Conservation (phyloP, 163 green algal genomes). For the Scenedesmus sp. region DNA sequence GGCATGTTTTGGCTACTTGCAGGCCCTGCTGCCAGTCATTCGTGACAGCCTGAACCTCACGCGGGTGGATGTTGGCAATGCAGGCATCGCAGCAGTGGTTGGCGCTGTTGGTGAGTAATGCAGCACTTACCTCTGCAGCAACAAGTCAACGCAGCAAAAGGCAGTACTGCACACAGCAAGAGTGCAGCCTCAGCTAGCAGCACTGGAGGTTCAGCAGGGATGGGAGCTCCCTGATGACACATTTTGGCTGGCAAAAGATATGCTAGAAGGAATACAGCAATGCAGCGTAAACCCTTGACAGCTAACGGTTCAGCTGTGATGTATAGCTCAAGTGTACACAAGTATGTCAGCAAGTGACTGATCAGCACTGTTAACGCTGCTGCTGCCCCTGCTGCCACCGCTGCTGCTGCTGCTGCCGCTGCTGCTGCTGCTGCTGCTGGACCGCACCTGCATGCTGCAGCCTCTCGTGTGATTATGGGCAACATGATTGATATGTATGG, state of each 20-base stretch:
- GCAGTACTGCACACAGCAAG: too few species aligned
- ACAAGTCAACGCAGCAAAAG: neutral
- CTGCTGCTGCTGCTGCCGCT: neutral
- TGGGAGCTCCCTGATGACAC: too few species aligned
- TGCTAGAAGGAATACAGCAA: too few species aligned
- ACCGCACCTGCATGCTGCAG: neutral
- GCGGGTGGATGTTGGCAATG: slow-evolving; percentile 44
- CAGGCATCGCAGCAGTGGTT: slow-evolving; percentile 71
- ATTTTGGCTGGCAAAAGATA: too few species aligned
- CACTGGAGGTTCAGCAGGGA: too few species aligned
- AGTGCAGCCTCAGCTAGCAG: neutral
- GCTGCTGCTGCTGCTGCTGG: neutral
- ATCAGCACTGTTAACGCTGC: neutral
- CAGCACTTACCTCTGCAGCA: neutral
- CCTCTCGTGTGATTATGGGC: slow-evolving; percentile 88
- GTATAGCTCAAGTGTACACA: too few species aligned
- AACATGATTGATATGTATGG: slow-evolving; percentile 81
- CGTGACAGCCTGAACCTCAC: slow-evolving; percentile 83
- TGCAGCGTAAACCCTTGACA: too few species aligned
- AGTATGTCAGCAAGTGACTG: neutral
- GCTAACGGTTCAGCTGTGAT: too few species aligned
- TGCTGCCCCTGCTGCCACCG: neutral
- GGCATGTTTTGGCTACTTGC: neutral
- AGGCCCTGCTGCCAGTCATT: slow-evolving; percentile 85
- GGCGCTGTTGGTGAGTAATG: slow-evolving; percentile 78